phyloP scores from a whole-genome alignment of 305 asterid genomes.

The Fraxinus latifolia region DNA sequence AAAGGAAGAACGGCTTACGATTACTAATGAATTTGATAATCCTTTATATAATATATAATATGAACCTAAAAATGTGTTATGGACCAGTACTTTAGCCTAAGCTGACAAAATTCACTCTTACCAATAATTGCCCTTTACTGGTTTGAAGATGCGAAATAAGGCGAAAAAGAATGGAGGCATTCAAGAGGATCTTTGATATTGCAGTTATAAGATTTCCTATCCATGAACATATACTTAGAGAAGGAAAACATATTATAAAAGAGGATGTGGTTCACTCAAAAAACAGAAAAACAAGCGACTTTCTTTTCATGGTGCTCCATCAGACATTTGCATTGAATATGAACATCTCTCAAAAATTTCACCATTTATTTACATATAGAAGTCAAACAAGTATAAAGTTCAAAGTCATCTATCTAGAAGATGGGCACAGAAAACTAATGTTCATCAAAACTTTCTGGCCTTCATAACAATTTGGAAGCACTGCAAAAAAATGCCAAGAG shows the following conservation, averaged over 20 bases:
- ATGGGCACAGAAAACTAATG: not conserved
- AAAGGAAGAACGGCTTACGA: not conserved
- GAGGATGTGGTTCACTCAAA: not conserved
- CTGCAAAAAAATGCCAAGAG: not conserved
- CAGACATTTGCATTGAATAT: not conserved
- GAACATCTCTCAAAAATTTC: not conserved
- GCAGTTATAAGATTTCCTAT: not conserved
- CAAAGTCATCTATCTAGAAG: not conserved
- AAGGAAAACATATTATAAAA: not conserved
- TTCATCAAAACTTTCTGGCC: not conserved
- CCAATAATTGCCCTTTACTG: not conserved
- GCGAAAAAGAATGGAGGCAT: not conserved
- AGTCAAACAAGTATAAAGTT: not conserved
- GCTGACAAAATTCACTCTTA: not conserved
- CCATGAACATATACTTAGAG: not conserved
- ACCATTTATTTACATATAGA: not conserved
- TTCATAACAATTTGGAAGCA: not conserved
- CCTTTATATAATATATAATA: not conserved
- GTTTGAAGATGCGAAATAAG: not conserved
- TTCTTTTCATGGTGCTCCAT: not conserved
- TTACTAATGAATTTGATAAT: not conserved
- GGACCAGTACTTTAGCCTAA: not conserved
- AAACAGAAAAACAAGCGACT: not conserved
- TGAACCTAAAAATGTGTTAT: not conserved
- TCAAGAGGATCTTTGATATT: not conserved